Base-by-base conservation (phyloP, 2,329 filamentous ascomycete species). In the Xylariaceae sp. region DNA sequence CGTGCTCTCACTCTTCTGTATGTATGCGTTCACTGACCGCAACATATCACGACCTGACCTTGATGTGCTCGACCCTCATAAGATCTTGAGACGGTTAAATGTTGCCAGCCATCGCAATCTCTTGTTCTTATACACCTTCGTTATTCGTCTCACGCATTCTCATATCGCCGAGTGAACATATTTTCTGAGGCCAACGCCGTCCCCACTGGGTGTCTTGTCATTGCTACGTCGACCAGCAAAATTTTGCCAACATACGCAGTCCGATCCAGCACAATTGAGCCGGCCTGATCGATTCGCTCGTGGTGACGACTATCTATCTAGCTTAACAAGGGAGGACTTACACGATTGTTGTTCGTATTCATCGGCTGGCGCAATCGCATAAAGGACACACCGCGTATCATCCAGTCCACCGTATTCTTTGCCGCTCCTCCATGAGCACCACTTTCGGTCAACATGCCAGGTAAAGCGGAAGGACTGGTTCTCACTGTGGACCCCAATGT, bases 401-500 rank as follows among this genome's bases (percentile, higher is more conserved):
- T 57, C 62, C 45, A 59, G 60, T 50, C 35, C 47, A 11, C 58
- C 56, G 50, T 30, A 30, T 30, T 30, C 50, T 30, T 48, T 45
- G 42, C 53, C 58, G 45, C 65, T 68, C 63, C 64, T 63, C 66
- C 63, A 62, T 66, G 67, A 69, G 64, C 67, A 70, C 62, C 55
- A 54, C 58, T 47, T 56, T 59, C 53, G 50, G 48, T 57, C 75
- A 77, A 70, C 62, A 97, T 97, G 93, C 90, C 91, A 78, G 86
- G 89, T 72, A 83, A 85, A 77, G 82, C 96, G 75, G 86, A 89
- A 75, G 88, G 88, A 62, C 89, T 93, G 71, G 89, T 97, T 73
- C 82, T 97, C 72, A 92, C 91, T 64, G 89, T 97, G 74, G 92
- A 97, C 78, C 87, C 90, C 65, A 90, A 88, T 73, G 88, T 93